Conservation (phyloP, 371 early-diverging fungal species). For the Coemansia sp. region DNA sequence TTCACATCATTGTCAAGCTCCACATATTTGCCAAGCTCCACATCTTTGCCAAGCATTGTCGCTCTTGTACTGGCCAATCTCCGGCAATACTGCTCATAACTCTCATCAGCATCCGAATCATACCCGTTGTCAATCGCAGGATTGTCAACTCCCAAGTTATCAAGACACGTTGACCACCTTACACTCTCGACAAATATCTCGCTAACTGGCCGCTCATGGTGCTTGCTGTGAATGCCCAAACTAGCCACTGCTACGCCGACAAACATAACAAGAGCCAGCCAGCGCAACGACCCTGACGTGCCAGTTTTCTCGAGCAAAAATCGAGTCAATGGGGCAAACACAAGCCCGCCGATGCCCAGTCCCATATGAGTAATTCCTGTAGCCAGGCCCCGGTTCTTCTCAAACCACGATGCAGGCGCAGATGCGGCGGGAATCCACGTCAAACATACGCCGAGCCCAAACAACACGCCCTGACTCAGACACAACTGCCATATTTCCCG, state of each 20-base stretch:
- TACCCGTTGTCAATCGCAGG: not conserved
- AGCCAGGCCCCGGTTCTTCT: slow-evolving; percentile 64
- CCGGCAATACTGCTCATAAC: too few relatives aligned
- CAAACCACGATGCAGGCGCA: slow-evolving; percentile 71
- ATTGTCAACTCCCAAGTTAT: slow-evolving; percentile 8
- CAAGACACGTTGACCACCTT: slow-evolving; percentile 40
- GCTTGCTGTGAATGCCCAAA: slow-evolving; percentile 39
- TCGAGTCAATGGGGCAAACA: slow-evolving; percentile 58
- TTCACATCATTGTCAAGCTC: not conserved
- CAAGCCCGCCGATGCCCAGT: slow-evolving; percentile 67
- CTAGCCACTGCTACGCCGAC: slow-evolving; percentile 32
- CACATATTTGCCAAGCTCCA: too few relatives aligned
- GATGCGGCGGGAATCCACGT: slow-evolving; percentile 70
- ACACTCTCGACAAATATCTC: slow-evolving; percentile 29
- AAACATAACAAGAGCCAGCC: slow-evolving; percentile 44
- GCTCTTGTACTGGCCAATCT: too few relatives aligned
- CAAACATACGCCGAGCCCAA: slow-evolving; percentile 61
- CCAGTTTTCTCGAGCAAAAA: slow-evolving; percentile 58
- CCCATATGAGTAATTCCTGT: slow-evolving; percentile 75
- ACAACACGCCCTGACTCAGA: slow-evolving; percentile 64
- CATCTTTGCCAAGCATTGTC: too few relatives aligned
- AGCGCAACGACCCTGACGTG: slow-evolving; percentile 65
- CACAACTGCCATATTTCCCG: slow-evolving; percentile 65
- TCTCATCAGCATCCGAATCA: too few relatives aligned
- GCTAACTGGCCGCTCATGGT: slow-evolving; percentile 10